A percentile compares a stretch with the other conserved stretches of the same genome.
These are phyloP conservation scores for Trifolium fragiferum DNA, from an alignment of 306 rosid genomes.

Conservation along the genomic window DNA sequence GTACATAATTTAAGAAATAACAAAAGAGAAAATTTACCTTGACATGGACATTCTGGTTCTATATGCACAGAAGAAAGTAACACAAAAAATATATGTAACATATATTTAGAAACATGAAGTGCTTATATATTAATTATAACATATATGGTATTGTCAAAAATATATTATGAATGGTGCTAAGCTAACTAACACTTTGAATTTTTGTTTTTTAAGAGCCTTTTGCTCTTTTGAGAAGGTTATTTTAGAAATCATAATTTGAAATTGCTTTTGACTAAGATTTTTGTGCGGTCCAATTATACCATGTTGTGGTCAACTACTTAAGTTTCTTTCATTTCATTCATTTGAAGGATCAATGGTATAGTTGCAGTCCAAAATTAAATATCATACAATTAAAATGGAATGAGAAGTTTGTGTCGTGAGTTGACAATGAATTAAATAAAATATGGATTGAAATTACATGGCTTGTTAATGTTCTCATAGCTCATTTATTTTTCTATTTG, in stretches of 20 bases:
- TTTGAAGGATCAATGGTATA: conserved; percentile 12
- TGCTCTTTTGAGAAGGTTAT: conserved; percentile 20
- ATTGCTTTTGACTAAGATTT: conserved; percentile 28
- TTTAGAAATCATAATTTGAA: not conserved
- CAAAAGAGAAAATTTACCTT: conserved; percentile 37
- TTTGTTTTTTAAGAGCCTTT: not conserved
- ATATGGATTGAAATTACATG: not conserved
- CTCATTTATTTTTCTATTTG: not conserved
- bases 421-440: not conserved
- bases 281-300: conserved; percentile 44
- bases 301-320: conserved; percentile 18
- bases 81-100: not conserved
- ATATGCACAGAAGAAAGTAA: conserved; percentile 12
- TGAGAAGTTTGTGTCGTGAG: not conserved
- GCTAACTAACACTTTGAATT: conserved; percentile 5
- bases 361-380: conserved; percentile 21
- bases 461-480: not conserved
- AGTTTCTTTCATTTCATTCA: conserved; percentile 1
- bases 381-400: not conserved
- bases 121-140: not conserved
- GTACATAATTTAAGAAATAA: conserved; percentile 3
- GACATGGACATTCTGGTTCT: conserved; percentile 38
- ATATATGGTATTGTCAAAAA: not conserved
- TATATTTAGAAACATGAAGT: conserved; percentile 11
- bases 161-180: not conserved